Base-by-base conservation (phyloP, 768 basidiomycete genomes). In the Calvatia gigantea region DNA sequence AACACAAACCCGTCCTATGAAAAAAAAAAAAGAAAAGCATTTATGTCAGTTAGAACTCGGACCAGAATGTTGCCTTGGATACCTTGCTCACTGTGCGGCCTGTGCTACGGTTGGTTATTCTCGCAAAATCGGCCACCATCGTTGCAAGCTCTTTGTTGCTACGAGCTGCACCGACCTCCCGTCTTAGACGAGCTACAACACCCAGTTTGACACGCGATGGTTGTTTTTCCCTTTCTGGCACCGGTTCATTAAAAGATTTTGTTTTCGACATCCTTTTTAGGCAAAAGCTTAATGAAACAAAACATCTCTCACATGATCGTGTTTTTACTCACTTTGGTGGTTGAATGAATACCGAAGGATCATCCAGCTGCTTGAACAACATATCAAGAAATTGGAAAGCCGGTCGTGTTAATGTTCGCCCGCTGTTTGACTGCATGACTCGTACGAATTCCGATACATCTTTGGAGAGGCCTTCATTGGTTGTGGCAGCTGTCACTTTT, bases 41-140 rank as follows among this genome's bases (percentile, higher is more conserved):
- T 32, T 35, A 51, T 19, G n/a, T 45, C 32, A 1, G 37, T 57
- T 17, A 54, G 43, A 23, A 51, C 11, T 42, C 33, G 19, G 14
- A 11, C 6, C n/a, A 25, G 11, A 43, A 35, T 37, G 51, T 31
- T 29, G 56, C 31, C 2, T 14, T 33, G 28, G 61, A 28, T 58
- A 79, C 81, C 78, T 91, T 91, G 31, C 87, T 90, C 51, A 91
- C 75, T 47, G 84, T 89, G 59, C 86, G 76, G 38, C 86, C 84
- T 33, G 75, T 83, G 62, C 83, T 85, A 65, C 77, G 77, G 66
- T 87, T 83, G 29, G 86, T 89, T 51, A 87, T 80, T 46, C 76
- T 73, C 21, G 83, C 83, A 67, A 91, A 91, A 47, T 89, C 87
- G 6, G 78, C 75, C 6, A 91, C 80, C 77, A 90, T 79, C 60